These are phyloP conservation scores for Epichloe scottii DNA, from an alignment of 2,329 filamentous ascomycete genomes.

Conservation along the genomic window DNA sequence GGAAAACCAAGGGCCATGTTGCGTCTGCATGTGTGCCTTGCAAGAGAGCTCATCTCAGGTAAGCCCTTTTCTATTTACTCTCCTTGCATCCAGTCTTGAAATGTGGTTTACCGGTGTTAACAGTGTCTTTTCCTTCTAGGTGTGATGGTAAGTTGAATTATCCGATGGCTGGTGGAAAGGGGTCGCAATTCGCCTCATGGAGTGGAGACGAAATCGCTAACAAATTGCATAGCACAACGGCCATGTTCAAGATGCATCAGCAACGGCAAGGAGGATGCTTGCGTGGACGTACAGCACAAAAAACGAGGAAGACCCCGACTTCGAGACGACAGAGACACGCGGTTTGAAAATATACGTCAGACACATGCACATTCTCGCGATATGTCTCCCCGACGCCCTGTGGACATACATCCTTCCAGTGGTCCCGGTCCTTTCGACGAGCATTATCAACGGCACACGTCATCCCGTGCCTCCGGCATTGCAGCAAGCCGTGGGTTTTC, in stretches of 20 bases:
- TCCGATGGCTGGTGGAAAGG: neutral
- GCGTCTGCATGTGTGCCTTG: constrained; percentile 77
- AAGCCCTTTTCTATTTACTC: constrained; percentile 13
- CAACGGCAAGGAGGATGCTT: constrained; percentile 70
- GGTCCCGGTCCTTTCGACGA: constrained; percentile 33
- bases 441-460: constrained; percentile 30
- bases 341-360: constrained; percentile 39
- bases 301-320: constrained; percentile 68
- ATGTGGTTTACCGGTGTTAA: neutral
- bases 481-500: constrained; percentile 35
- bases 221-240: constrained; percentile 45
- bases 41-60: constrained; percentile 70
- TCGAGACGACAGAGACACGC: constrained; percentile 54
- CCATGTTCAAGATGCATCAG: constrained; percentile 67
- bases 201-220: constrained; percentile 18
- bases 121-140: neutral
- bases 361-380: constrained; percentile 30
- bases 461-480: constrained; percentile 43
- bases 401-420: constrained; percentile 37
- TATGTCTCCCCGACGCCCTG: constrained; percentile 33
- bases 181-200: neutral
- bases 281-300: constrained; percentile 80
- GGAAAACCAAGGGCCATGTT: constrained; percentile 69
- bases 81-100: neutral
- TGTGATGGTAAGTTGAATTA: constrained; percentile 2